Evolutionary conservation across 441 rosid genomes (phyloP).

Genomic region (Flueggea neowawraea): DNA sequence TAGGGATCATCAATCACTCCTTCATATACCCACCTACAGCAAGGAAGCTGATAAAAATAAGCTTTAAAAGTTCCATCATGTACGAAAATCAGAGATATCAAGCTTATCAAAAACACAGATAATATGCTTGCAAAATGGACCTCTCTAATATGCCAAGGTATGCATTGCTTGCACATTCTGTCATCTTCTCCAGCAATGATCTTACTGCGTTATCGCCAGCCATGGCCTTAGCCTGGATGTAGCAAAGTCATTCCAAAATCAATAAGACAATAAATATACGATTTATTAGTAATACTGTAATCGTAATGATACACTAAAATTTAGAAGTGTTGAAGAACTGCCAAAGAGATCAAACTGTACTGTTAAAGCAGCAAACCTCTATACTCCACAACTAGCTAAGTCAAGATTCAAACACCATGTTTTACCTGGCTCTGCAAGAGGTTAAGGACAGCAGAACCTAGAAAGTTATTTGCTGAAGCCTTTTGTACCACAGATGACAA

Average conservation of each 20-base stretch:
- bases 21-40: slow-evolving; percentile 95
- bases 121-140: slow-evolving; percentile 28
- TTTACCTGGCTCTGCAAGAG: slow-evolving; percentile 93
- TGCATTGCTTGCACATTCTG: slow-evolving; percentile 91
- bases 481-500: slow-evolving; percentile 74
- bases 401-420: slow-evolving; percentile 5
- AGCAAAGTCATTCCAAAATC: slow-evolving; percentile 22
- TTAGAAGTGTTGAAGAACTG: slow-evolving; percentile 5
- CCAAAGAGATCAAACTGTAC: slow-evolving; percentile 7
- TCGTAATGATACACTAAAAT: background rate
- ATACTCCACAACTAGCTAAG: background rate
- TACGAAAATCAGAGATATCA: slow-evolving; percentile 10
- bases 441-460: slow-evolving; percentile 95
- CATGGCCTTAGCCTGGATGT: slow-evolving; percentile 87
- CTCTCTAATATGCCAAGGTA: slow-evolving; percentile 94
- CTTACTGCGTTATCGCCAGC: slow-evolving; percentile 96
- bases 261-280: slow-evolving; percentile 5
- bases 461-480: slow-evolving; percentile 66
- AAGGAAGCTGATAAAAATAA: background rate
- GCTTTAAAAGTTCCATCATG: slow-evolving; percentile 1
- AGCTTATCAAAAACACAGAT: background rate
- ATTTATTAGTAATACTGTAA: background rate
- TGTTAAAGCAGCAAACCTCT: slow-evolving; percentile 5
- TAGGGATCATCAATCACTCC: slow-evolving; percentile 97
- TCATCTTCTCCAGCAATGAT: slow-evolving; percentile 93